These are phyloP conservation scores for Taphrina betulina DNA, from an alignment of 1,139 yeast species.

Conservation along the genomic window DNA sequence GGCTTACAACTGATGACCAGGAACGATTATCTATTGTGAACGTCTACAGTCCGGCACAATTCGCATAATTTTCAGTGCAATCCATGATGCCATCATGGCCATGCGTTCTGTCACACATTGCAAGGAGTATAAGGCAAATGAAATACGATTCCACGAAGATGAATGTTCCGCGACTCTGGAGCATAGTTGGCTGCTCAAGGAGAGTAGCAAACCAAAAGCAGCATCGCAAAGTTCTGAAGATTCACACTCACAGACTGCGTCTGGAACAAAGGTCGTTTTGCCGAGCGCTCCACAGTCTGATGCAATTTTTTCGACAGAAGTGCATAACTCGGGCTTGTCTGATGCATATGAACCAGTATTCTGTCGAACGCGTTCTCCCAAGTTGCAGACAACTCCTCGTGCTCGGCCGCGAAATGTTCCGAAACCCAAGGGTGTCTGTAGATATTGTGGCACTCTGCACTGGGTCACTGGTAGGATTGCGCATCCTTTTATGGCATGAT, in stretches of 20 bases:
- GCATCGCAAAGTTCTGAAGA: too few species aligned
- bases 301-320: too few species aligned
- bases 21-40: neutral
- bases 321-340: too few species aligned
- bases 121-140: neutral
- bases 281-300: too few species aligned
- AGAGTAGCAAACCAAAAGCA: neutral
- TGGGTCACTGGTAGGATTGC: conserved; percentile 3
- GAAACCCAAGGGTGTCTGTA: neutral
- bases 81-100: conserved; percentile 16
- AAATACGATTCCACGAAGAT: neutral
- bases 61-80: neutral
- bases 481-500: too few species aligned
- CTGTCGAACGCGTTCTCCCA: too few species aligned
- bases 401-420: too few species aligned
- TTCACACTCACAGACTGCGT: too few species aligned
- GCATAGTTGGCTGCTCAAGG: neutral
- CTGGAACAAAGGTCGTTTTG: too few species aligned
- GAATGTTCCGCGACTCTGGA: neutral
- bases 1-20: too few species aligned
- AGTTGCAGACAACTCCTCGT: too few species aligned
- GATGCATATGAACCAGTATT: too few species aligned
- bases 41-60: conserved; percentile 8
- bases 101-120: neutral
- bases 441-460: neutral